phyloP scores from a whole-genome alignment of 768 basidiomycete genomes.

The Kwoniella dejecticola region DNA sequence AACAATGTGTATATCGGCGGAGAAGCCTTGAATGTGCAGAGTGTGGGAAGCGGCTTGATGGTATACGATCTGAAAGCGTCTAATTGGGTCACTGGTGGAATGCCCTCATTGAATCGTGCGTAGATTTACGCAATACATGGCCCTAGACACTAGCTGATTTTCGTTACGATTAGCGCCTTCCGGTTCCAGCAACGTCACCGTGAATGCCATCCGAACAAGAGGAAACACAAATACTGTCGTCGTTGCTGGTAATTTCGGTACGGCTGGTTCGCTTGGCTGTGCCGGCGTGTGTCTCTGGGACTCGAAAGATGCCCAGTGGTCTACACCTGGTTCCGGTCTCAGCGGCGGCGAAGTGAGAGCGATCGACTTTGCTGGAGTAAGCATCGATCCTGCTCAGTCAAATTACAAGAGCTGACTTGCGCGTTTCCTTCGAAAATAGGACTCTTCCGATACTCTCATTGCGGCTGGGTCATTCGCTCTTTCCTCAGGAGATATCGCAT shows the following conservation, averaged over 20 bases:
- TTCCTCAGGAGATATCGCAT: constrained; percentile 65
- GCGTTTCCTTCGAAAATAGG: constrained; percentile 55
- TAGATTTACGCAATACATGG: neutral
- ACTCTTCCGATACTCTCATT: constrained; percentile 68
- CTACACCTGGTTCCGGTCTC: constrained; percentile 73
- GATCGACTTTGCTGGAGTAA: constrained; percentile 77
- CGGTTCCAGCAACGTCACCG: constrained; percentile 62
- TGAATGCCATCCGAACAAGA: constrained; percentile 71
- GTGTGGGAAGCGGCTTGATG: constrained; percentile 71
- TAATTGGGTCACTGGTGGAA: constrained; percentile 64
- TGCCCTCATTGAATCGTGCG: constrained; percentile 65
- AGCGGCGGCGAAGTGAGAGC: constrained; percentile 72
- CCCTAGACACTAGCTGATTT: constrained; percentile 19
- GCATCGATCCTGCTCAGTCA: constrained; percentile 50
- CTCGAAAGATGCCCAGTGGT: constrained; percentile 72
- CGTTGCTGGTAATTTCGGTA: constrained; percentile 83
- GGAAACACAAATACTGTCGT: constrained; percentile 67
- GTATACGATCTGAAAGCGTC: constrained; percentile 72
- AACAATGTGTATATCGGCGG: constrained; percentile 79
- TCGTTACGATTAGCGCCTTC: constrained; percentile 46
- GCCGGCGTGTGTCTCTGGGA: constrained; percentile 78
- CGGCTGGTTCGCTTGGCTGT: constrained; percentile 74
- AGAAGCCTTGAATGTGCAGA: constrained; percentile 54
- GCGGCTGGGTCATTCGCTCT: constrained; percentile 79
- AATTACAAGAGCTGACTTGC: neutral